phyloP scores from a whole-genome alignment of 208 protist species.

The Herpetomonas samuelpessoai region DNA sequence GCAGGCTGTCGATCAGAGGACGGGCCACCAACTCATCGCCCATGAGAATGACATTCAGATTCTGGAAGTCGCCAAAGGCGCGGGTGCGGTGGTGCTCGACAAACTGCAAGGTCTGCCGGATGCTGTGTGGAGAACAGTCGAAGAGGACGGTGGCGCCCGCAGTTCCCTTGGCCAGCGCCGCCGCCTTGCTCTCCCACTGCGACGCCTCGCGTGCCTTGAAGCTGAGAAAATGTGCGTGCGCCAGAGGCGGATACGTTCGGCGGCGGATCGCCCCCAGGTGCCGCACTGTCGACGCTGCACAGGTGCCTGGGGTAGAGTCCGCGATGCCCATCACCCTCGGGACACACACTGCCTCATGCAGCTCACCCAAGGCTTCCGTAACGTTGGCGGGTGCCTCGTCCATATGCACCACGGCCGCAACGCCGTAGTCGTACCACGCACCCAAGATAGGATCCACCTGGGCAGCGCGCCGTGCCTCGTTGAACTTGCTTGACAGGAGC shows the following conservation, averaged over 20 bases:
- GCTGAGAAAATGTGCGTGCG: constrained; percentile 22
- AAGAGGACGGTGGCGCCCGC: constrained; percentile 39
- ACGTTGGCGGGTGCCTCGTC: neutral
- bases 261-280: constrained; percentile 19
- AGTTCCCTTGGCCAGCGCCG: constrained; percentile 20
- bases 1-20: constrained; percentile 22
- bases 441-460: constrained; percentile 1
- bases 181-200: constrained; percentile 10
- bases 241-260: constrained; percentile 15
- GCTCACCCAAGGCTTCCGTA: neutral
- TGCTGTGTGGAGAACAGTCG: constrained; percentile 41
- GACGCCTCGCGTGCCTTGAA: constrained; percentile 17
- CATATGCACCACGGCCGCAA: neutral
- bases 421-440: constrained; percentile 6
- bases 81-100: constrained; percentile 20
- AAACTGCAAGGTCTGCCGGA: constrained; percentile 36
- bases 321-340: neutral
- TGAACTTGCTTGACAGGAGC: constrained; percentile 2
- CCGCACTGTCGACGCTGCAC: neutral
- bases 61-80: constrained; percentile 14
- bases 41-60: constrained; percentile 41
- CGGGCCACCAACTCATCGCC: constrained; percentile 35
- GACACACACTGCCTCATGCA: neutral
- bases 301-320: neutral
- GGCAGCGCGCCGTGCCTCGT: neutral